phyloP scores from a whole-genome alignment of 306 rosid species.

The Prunus padus region DNA sequence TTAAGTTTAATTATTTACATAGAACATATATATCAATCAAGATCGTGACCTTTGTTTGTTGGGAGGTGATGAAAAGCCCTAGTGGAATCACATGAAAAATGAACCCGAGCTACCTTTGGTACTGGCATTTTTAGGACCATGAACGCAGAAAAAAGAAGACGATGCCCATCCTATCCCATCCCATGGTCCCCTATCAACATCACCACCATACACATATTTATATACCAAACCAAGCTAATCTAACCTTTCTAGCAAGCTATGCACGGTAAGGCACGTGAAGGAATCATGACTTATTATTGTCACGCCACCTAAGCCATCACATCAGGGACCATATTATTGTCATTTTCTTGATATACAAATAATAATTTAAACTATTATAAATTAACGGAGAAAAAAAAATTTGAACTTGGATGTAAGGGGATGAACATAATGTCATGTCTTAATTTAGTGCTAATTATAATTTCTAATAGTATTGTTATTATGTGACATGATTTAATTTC shows the following conservation, averaged over 20 bases:
- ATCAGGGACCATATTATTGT: conserved; percentile 11
- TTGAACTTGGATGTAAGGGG: no score
- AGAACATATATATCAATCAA: background rate
- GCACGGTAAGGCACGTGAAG: background rate
- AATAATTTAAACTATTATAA: no score
- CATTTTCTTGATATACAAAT: no score
- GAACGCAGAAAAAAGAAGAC: background rate
- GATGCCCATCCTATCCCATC: background rate
- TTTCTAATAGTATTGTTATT: background rate
- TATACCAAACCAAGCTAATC: conserved; percentile 18
- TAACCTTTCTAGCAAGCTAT: background rate
- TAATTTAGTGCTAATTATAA: background rate
- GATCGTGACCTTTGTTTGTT: background rate
- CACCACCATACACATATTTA: conserved; percentile 31
- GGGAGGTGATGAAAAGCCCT: background rate
- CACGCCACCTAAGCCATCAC: conserved; percentile 62
- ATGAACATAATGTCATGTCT: no score
- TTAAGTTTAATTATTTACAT: background rate
- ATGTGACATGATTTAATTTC: conserved; percentile 12
- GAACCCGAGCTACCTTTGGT: background rate
- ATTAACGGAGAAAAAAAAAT: fast-evolving
- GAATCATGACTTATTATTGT: conserved; percentile 45
- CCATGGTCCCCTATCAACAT: conserved; percentile 69
- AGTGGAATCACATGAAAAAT: conserved; percentile 10
- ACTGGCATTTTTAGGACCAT: conserved; percentile 30